Percentiles rank a stretch among this genome's conserved stretches.
Conservation (phyloP, 495 filamentous ascomycete genomes). For the Trichoderma gamsii region DNA sequence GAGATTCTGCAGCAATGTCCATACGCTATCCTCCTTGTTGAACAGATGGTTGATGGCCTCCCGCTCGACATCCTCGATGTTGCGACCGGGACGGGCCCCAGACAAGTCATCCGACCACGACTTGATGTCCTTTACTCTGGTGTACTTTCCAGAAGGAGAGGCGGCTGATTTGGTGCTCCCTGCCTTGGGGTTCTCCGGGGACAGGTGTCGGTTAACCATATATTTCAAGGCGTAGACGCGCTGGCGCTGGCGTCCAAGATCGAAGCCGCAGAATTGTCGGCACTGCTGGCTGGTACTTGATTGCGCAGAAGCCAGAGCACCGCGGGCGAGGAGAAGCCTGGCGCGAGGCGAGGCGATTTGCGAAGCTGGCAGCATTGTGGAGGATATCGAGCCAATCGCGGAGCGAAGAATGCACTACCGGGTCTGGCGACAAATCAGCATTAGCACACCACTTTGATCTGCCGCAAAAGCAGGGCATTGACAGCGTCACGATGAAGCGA, state of each 20-base stretch:
- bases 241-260: slow-evolving; percentile 39
- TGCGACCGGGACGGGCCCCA: slow-evolving; percentile 31
- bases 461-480: too few species aligned
- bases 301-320: slow-evolving; percentile 13
- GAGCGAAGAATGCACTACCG: not conserved
- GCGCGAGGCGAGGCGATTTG: slow-evolving; percentile 26
- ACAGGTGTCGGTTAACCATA: slow-evolving; percentile 30
- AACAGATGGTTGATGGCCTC: slow-evolving; percentile 30
- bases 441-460: not conserved
- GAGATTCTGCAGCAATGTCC: slow-evolving; percentile 16
- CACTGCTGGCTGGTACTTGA: slow-evolving; percentile 15
- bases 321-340: slow-evolving; percentile 24
- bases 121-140: slow-evolving; percentile 18
- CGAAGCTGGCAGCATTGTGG: not conserved
- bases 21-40: not conserved
- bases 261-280: slow-evolving; percentile 39
- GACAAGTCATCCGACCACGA: slow-evolving; percentile 27
- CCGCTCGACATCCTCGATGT: slow-evolving; percentile 34
- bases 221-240: slow-evolving; percentile 37
- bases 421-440: not conserved
- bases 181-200: slow-evolving; percentile 33
- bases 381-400: slow-evolving; percentile 3
- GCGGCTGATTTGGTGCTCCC: not conserved
- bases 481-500: not conserved
- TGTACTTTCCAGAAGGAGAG: not conserved